Evolutionary conservation across 345 rosid genomes (phyloP), one percentile per base, ranked within the genome.

Genomic region (Populus deltoides): DNA sequence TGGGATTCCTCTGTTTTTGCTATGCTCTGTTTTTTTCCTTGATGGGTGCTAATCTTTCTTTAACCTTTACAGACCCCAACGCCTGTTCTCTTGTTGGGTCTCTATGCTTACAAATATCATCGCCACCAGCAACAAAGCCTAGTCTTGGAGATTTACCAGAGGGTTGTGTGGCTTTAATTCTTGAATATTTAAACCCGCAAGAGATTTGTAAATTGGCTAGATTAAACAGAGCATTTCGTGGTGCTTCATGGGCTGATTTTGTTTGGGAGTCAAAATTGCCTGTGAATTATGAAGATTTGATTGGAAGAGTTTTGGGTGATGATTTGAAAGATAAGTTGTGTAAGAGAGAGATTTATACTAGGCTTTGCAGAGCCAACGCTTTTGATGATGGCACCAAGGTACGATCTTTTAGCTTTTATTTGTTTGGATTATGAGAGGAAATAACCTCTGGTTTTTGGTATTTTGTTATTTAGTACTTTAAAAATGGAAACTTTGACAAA

Each of bases 181-280:
- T 97, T 36, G 85, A 67, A 71, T 73, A 82, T 85, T 80, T 97
- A 86, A 97, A 90, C 81, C 98, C 99, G 0, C 88, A 86, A 8
- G 97, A 97, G 87, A 92, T 97, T 66, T 92, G 97, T 71, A 88
- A 87, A 81, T 80, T 94, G 79, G 91, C 93, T 1, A 85, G 71
- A 74, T 86, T 97, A 18, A 94, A 91, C 82, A 87, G 88, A 27
- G 93, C 98, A 47, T 97, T 91, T 77, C 92, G 90, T 68, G 89
- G 94, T 6, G 99, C 99, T 55, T 97, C 98, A 1, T 89, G 90
- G 92, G 99, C 98, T 71, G 98, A 97, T 87, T 86, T 86, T 81
- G 92, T 97, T 1, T 97, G 99, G 99, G 97, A 94, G 77, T 87
- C 97, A 13, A 97, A 97, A 69, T 80, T 97, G 86, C 99, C 99